These are phyloP conservation scores for Alternaria rosae DNA, from an alignment of 2,329 filamentous ascomycete species.

Conservation along the genomic window DNA sequence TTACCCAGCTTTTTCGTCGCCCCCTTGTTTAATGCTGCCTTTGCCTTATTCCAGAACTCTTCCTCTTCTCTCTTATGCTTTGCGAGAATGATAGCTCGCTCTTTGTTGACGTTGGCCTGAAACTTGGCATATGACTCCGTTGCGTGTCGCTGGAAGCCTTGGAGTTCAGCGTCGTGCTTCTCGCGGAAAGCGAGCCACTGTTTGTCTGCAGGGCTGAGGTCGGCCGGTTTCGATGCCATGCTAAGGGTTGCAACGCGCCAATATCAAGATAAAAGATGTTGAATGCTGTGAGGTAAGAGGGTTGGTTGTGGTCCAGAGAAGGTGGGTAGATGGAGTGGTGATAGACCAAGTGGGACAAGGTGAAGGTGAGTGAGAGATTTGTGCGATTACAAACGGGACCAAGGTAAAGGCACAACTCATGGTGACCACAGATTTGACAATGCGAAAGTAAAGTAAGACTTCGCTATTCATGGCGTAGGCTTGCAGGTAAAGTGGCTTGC, in stretches of 20 bases:
- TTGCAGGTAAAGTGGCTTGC: background rate
- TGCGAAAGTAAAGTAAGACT: background rate
- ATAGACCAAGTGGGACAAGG: background rate
- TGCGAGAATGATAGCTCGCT: background rate
- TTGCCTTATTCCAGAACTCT: slow-evolving; percentile 11
- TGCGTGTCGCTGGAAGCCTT: background rate
- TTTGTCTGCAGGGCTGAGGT: background rate
- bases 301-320: background rate
- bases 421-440: background rate
- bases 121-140: background rate
- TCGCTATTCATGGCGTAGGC: background rate
- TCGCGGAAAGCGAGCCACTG: slow-evolving; percentile 7
- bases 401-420: background rate
- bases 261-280: background rate
- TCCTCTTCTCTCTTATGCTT: slow-evolving; percentile 15
- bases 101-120: background rate
- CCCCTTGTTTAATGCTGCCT: background rate
- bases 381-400: background rate
- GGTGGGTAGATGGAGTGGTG: background rate
- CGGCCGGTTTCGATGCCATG: background rate
- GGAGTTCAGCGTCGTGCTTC: slow-evolving; percentile 1
- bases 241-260: background rate
- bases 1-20: background rate
- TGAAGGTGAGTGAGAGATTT: slow-evolving; percentile 3
- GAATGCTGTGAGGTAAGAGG: background rate